phyloP scores from a whole-genome alignment of 2,329 filamentous ascomycete genomes.

The Tolypocladium album region DNA sequence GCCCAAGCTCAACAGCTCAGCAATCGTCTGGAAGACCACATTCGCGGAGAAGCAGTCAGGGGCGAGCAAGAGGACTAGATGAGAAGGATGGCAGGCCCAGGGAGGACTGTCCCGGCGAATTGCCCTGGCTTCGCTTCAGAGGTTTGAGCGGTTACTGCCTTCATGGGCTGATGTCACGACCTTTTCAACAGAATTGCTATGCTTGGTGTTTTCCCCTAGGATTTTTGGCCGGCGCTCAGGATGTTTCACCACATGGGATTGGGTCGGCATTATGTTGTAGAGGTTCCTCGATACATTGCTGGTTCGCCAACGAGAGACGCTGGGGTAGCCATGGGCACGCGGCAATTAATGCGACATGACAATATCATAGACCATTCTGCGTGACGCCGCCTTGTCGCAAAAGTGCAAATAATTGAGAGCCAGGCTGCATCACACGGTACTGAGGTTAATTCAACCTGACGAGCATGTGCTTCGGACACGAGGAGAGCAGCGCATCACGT shows the following conservation, averaged over 20 bases:
- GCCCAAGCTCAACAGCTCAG: slow-evolving; percentile 62
- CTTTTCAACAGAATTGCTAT: not conserved
- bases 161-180: not conserved
- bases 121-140: not conserved
- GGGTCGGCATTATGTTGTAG: not conserved
- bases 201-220: not conserved
- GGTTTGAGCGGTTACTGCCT: not conserved
- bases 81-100: not conserved
- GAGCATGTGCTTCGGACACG: not conserved
- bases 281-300: not conserved
- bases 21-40: slow-evolving; percentile 54
- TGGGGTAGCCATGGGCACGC: not conserved
- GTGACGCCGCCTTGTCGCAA: not conserved
- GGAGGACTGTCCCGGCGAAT: not conserved
- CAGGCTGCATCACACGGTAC: not conserved
- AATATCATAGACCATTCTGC: not conserved
- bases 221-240: not conserved
- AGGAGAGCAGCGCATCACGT: not conserved
- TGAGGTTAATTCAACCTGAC: not conserved
- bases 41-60: slow-evolving; percentile 63
- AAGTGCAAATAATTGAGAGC: not conserved
- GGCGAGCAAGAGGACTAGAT: slow-evolving; percentile 22
- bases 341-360: not conserved
- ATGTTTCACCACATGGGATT: not conserved
- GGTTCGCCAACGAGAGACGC: not conserved